A percentile compares a stretch with the other conserved stretches of the same genome.
Evolutionary conservation across 768 basidiomycete species (phyloP).

Genomic region (Russula emetica): DNA sequence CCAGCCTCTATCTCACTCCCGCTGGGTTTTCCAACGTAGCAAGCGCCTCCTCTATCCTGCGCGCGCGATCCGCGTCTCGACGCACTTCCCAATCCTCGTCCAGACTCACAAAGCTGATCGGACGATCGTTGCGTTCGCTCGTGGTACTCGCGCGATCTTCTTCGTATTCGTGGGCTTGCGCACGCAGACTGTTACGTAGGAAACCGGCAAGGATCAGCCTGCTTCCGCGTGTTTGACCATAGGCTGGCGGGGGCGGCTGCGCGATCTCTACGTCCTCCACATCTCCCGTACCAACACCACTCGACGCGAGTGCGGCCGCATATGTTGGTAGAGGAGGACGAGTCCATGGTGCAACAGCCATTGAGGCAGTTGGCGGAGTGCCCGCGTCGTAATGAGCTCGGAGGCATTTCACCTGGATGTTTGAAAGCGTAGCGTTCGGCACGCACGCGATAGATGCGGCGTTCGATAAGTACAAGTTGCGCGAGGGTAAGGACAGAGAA

Average conservation of each 20-base stretch:
- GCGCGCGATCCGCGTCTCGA: slow-evolving; percentile 50
- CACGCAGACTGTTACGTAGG: slow-evolving; percentile 32
- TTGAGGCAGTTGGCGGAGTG: slow-evolving; percentile 6
- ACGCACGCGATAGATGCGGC: slow-evolving; percentile 58
- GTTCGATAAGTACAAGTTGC: slow-evolving; percentile 60
- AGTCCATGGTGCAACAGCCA: slow-evolving; percentile 57
- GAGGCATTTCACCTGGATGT: slow-evolving; percentile 52
- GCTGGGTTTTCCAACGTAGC: slow-evolving; percentile 36
- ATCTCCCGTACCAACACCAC: slow-evolving; percentile 68
- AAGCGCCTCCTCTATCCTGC: slow-evolving; percentile 53
- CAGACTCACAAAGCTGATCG: slow-evolving; percentile 51
- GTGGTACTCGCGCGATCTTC: slow-evolving; percentile 29
- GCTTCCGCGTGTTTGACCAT: slow-evolving; percentile 69
- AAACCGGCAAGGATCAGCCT: slow-evolving; percentile 55
- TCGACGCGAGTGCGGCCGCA: slow-evolving; percentile 62
- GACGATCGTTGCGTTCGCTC: slow-evolving; percentile 36
- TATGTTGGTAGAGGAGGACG: slow-evolving; percentile 67
- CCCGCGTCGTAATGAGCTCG: slow-evolving; percentile 24
- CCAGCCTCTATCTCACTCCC: background rate
- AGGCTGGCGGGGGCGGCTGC: slow-evolving; percentile 67
- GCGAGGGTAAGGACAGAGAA: slow-evolving; percentile 51
- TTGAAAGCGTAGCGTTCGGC: slow-evolving; percentile 57
- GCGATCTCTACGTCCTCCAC: slow-evolving; percentile 70
- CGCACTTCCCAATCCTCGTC: slow-evolving; percentile 57
- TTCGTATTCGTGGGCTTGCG: slow-evolving; percentile 24